These are phyloP conservation scores for Auriscalpium microsporum DNA, from an alignment of 768 basidiomycete genomes.

Conservation along the genomic window DNA sequence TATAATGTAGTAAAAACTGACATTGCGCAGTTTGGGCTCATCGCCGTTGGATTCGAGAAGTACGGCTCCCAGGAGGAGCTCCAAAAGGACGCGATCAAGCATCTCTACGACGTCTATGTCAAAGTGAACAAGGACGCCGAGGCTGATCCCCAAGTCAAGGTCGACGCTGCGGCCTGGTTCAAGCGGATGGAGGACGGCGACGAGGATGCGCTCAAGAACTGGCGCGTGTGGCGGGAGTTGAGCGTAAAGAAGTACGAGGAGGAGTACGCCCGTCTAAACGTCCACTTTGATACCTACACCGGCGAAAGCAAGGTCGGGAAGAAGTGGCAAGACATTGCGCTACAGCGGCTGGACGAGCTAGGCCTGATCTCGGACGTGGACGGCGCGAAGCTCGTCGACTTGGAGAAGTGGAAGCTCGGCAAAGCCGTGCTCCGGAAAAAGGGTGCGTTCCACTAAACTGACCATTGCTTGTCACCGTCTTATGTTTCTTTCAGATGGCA, in stretches of 20 bases:
- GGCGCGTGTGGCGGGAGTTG: conserved; percentile 88
- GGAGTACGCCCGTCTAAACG: conserved; percentile 84
- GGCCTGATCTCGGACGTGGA: conserved; percentile 69
- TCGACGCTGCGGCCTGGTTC: conserved; percentile 78
- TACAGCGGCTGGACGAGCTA: conserved; percentile 59
- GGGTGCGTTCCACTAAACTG: conserved; percentile 33
- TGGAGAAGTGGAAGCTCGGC: conserved; percentile 87
- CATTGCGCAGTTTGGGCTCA: conserved; percentile 61
- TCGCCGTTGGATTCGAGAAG: conserved; percentile 85
- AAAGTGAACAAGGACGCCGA: conserved; percentile 85
- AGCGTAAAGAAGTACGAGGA: conserved; percentile 85
- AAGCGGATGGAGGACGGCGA: conserved; percentile 94
- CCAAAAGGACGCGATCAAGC: conserved; percentile 84
- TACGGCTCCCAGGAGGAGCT: conserved; percentile 84
- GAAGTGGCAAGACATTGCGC: conserved; percentile 63
- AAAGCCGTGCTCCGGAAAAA: conserved; percentile 85
- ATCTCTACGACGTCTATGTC: conserved; percentile 91
- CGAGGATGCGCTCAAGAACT: conserved; percentile 72
- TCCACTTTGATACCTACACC: conserved; percentile 85
- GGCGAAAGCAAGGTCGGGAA: conserved; percentile 81
- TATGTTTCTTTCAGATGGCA: conserved; percentile 59
- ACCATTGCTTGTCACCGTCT: background rate
- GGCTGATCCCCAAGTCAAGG: conserved; percentile 60
- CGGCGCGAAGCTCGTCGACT: conserved; percentile 79
- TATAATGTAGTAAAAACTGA: too few relatives aligned